phyloP scores from a whole-genome alignment of 805 yeast species.

The Maudiozyma pseudohumilis region DNA sequence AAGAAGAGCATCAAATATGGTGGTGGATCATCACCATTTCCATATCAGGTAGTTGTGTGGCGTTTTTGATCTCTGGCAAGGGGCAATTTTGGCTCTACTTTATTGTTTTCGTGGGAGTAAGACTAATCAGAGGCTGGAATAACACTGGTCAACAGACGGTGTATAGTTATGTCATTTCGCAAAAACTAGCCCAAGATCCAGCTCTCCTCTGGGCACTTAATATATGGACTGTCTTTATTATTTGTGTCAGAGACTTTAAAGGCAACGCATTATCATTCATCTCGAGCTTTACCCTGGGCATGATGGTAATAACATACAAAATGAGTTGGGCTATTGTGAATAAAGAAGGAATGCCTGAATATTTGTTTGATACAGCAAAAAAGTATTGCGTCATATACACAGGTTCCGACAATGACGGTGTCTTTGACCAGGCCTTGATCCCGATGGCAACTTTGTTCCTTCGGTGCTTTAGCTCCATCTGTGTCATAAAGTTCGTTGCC shows the following conservation, averaged over 20 bases:
- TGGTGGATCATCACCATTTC: constrained; percentile 56
- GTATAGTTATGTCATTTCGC: constrained; percentile 39
- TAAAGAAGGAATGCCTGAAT: constrained; percentile 43
- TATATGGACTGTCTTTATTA: constrained; percentile 30
- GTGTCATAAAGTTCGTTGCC: constrained; percentile 27
- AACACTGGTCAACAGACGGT: constrained; percentile 79
- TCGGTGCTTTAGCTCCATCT: constrained; percentile 24
- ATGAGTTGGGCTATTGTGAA: constrained; percentile 41
- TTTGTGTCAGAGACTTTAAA: not conserved
- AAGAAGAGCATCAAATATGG: constrained; percentile 96
- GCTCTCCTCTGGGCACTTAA: constrained; percentile 41
- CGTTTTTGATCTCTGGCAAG: not conserved
- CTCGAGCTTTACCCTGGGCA: constrained; percentile 36
- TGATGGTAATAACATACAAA: constrained; percentile 45
- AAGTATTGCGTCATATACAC: constrained; percentile 8
- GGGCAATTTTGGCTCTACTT: constrained; percentile 8
- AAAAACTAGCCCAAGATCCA: constrained; percentile 31
- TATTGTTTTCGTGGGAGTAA: constrained; percentile 29
- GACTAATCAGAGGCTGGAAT: constrained; percentile 75
- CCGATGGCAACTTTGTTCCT: constrained; percentile 31
- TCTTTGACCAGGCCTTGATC: constrained; percentile 26
- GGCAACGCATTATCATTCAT: constrained; percentile 32
- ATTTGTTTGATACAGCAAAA: constrained; percentile 19
- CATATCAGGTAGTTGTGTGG: constrained; percentile 5
- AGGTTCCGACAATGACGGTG: constrained; percentile 15